Evolutionary conservation across 805 yeast species (phyloP), one percentile per base, ranked within the genome.

Genomic region (Yamadazyma phyllophila): DNA sequence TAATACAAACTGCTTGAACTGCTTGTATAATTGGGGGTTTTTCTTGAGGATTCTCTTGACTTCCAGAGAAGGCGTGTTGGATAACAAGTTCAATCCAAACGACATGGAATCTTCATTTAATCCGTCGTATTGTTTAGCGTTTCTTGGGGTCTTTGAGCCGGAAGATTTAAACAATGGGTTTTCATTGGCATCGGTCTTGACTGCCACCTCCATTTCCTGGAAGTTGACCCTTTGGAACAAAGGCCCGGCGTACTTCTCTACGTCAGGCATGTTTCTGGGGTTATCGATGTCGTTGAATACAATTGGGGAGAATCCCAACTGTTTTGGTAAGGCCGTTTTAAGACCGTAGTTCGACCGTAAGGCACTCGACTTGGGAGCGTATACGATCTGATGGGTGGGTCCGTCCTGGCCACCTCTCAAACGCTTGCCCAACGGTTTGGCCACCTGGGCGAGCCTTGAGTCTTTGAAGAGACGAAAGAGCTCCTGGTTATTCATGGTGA

Each of bases 321-420:
- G 81, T 32, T 71, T 69, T 2, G 96, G 96, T 39, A 88, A 66
- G 15, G 85, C 71, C 37, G 82, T 70, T 59, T 88, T 88, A 48
- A 88, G 65, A 56, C 96, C 96, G 74, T 78, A 88, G 63, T 86
- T 87, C 50, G 85, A 82, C 65, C 88, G 73, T 11, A 73, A 61
- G 37, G 83, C 76, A 39, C 85, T 75, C 7, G 85, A 73, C 40
- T 82, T 78, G 42, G 86, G 81, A 0, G 94, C 82, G 62, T 78
- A 83, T 33, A 88, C 74, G 35, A 85, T 73, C 61, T 87, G 95
- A 57, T 83, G 90, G 0, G 87, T 79, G 20, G 96, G 96, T 9
- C 59, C 55, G 5, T 12, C 15, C 6, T 59, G 53, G 12, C 56
- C 54, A 4, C 61, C 64, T 45, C 75, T 59, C 47, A 72, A 58